Evolutionary conservation across 352 stramenopile species (phyloP).

Genomic region (Pythium folliculosum): DNA sequence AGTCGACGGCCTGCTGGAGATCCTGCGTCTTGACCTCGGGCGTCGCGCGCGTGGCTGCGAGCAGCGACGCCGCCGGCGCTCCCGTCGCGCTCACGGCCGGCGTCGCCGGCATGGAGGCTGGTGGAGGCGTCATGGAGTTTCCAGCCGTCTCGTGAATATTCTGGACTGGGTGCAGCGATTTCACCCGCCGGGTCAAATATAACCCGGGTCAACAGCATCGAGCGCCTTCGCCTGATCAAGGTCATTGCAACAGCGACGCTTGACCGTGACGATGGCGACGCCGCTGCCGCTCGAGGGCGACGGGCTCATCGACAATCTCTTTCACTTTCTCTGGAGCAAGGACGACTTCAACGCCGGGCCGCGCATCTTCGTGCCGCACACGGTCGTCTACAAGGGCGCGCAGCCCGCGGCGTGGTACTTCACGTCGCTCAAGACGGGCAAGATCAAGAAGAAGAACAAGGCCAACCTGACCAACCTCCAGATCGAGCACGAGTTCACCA

Average conservation of each 20-base stretch:
- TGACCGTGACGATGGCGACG: conserved; percentile 41
- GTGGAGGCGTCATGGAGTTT: too few species aligned
- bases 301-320: conserved; percentile 87
- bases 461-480: conserved; percentile 89
- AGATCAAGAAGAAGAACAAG: conserved; percentile 93
- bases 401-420: conserved; percentile 96
- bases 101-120: not conserved
- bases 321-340: conserved; percentile 90
- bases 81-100: not conserved
- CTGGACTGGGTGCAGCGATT: not conserved
- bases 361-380: conserved; percentile 91
- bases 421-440: conserved; percentile 76
- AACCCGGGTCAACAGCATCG: not conserved
- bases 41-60: conserved; percentile 27
- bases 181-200: conserved; percentile 15
- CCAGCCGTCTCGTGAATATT: not conserved
- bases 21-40: conserved; percentile 63
- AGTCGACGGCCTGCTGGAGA: conserved; percentile 69
- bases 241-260: not conserved
- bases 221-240: not conserved
- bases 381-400: conserved; percentile 92
- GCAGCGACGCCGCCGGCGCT: conserved; percentile 4
- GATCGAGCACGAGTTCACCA: conserved; percentile 95
- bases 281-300: conserved; percentile 80
- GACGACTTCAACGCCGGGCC: conserved; percentile 90